These are phyloP conservation scores for Euptelea pleiosperma DNA, from an alignment of 164 flowering plant species.

Conservation along the genomic window DNA sequence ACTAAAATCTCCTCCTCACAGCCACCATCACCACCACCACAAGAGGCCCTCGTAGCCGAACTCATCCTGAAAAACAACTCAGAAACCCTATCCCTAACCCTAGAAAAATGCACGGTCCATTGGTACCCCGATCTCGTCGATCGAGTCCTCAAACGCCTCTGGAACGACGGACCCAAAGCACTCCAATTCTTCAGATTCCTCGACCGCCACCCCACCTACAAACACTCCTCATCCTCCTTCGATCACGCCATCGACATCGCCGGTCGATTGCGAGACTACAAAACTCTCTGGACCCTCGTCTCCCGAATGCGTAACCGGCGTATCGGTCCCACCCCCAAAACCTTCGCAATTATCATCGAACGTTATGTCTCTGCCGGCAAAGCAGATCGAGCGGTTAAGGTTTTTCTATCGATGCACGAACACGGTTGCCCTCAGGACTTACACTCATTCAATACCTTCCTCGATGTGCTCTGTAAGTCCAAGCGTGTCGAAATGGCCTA, in stretches of 20 bases:
- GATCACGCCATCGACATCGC: slow-evolving; percentile 82
- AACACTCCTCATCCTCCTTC: slow-evolving; percentile 54
- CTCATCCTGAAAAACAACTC: slow-evolving; percentile 37
- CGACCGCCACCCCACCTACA: slow-evolving; percentile 43
- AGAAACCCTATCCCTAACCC: slow-evolving; percentile 30
- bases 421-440: slow-evolving; percentile 71
- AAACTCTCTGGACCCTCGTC: slow-evolving; percentile 52
- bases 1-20: slow-evolving; percentile 9
- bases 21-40: slow-evolving; percentile 22
- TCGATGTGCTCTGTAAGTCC: slow-evolving; percentile 71
- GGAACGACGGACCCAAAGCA: slow-evolving; percentile 90
- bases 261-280: slow-evolving; percentile 65
- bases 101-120: slow-evolving; percentile 16
- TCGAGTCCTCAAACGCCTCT: slow-evolving; percentile 62
- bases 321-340: slow-evolving; percentile 57
- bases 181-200: slow-evolving; percentile 61
- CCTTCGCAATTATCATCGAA: slow-evolving; percentile 74
- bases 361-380: slow-evolving; percentile 62
- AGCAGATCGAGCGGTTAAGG: slow-evolving; percentile 63
- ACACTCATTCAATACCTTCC: slow-evolving; percentile 65
- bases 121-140: slow-evolving; percentile 65
- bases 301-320: slow-evolving; percentile 49
- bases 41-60: slow-evolving; percentile 24
- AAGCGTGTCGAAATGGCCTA: slow-evolving; percentile 67
- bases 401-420: slow-evolving; percentile 73